Evolutionary conservation across 2,329 filamentous ascomycete species (phyloP).

Genomic region (Arthroderma sp.): DNA sequence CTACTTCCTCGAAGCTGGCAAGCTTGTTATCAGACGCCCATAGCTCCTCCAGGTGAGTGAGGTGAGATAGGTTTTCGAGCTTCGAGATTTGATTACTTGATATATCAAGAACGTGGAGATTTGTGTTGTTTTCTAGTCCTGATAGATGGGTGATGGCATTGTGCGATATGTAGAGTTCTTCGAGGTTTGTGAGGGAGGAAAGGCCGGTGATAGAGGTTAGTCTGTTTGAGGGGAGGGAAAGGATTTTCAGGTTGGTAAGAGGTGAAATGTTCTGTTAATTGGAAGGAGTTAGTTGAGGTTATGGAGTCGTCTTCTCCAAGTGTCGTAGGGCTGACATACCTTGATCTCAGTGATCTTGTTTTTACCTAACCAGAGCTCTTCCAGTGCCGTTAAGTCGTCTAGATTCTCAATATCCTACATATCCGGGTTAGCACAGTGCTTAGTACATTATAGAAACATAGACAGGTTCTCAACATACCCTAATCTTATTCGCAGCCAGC

Average conservation of each 20-base stretch:
- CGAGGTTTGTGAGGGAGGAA: slow-evolving; percentile 57
- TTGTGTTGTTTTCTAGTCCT: slow-evolving; percentile 54
- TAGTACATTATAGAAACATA: not conserved
- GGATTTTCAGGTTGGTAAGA: slow-evolving; percentile 66
- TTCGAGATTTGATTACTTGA: slow-evolving; percentile 73
- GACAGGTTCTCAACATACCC: slow-evolving; percentile 30
- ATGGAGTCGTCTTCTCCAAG: no score
- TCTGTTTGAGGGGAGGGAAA: slow-evolving; percentile 92
- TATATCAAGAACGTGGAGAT: slow-evolving; percentile 71
- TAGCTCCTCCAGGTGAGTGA: slow-evolving; percentile 68
- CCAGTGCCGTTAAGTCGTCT: slow-evolving; percentile 60
- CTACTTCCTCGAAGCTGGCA: slow-evolving; percentile 63
- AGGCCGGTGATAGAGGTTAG: slow-evolving; percentile 68
- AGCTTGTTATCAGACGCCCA: slow-evolving; percentile 90
- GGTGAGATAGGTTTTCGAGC: slow-evolving; percentile 55
- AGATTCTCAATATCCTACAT: slow-evolving; percentile 65
- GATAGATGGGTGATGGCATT: slow-evolving; percentile 70
- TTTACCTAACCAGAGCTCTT: slow-evolving; percentile 88
- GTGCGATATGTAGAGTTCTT: slow-evolving; percentile 92
- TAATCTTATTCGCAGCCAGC: slow-evolving; percentile 80
- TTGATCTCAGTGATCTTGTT: slow-evolving; percentile 85
- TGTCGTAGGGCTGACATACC: slow-evolving; percentile 22
- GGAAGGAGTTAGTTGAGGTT: not conserved
- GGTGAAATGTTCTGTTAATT: slow-evolving; percentile 46
- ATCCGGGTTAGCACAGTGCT: slow-evolving; percentile 4